A percentile compares a stretch with the other conserved stretches of the same genome.
These are phyloP conservation scores for Oryza australiensis DNA, from an alignment of 176 grass and related monocot species.

Conservation along the genomic window DNA sequence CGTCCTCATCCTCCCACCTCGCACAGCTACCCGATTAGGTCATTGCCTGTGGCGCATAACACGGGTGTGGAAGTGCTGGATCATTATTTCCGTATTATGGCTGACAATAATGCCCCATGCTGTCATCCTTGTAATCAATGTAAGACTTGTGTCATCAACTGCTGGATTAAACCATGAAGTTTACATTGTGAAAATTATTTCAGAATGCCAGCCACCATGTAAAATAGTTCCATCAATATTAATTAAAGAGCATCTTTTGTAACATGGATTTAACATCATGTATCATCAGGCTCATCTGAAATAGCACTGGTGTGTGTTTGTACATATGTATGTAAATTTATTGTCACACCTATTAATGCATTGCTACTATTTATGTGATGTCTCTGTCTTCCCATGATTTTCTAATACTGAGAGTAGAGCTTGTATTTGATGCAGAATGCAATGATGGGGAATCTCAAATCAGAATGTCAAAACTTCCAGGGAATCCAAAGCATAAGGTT, in stretches of 20 bases:
- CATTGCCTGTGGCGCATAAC: too few species aligned
- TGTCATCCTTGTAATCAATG: not conserved
- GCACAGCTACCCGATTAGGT: too few species aligned
- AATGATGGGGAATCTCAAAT: conserved; percentile 63
- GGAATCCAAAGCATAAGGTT: conserved; percentile 59
- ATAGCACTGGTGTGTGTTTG: not conserved
- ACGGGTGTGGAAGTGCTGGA: too few species aligned
- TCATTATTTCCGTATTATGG: not conserved
- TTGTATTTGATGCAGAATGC: conserved; percentile 57
- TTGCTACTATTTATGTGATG: not conserved
- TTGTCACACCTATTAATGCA: not conserved
- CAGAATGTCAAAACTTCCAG: conserved; percentile 63
- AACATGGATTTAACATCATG: not conserved
- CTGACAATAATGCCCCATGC: not conserved
- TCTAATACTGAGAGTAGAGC: conserved; percentile 11
- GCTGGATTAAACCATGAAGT: not conserved
- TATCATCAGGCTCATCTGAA: not conserved
- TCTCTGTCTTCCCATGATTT: not conserved
- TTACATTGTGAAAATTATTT: not conserved
- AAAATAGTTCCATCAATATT: not conserved
- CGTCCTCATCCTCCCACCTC: too few species aligned
- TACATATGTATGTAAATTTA: not conserved
- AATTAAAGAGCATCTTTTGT: not conserved
- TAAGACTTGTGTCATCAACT: conserved; percentile 3
- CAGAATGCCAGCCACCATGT: not conserved